Conservation (phyloP, 495 filamentous ascomycete species). For the Trichodelitschia bisporula region DNA sequence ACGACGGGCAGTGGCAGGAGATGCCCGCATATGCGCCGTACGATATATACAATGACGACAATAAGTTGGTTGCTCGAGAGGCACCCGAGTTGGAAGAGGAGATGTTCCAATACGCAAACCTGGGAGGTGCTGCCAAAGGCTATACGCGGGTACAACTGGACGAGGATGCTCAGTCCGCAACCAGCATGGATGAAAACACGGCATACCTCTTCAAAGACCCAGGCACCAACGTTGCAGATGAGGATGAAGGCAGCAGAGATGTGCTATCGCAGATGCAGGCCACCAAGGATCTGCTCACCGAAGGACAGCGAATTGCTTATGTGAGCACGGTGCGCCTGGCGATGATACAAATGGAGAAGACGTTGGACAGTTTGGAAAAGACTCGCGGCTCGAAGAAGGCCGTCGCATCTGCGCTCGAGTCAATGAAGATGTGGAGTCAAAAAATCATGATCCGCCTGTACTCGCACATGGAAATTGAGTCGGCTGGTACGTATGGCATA, state of each 20-base stretch:
- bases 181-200: slow-evolving; percentile 94
- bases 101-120: slow-evolving; percentile 40
- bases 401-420: slow-evolving; percentile 40
- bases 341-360: slow-evolving; percentile 49
- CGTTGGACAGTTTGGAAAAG: slow-evolving; percentile 29
- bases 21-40: slow-evolving; percentile 87
- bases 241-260: slow-evolving; percentile 46
- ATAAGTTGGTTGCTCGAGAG: slow-evolving; percentile 60
- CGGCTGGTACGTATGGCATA: slow-evolving; percentile 18
- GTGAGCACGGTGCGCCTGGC: slow-evolving; percentile 67
- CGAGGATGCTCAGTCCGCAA: slow-evolving; percentile 80
- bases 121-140: slow-evolving; percentile 77
- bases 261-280: slow-evolving; percentile 76
- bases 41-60: slow-evolving; percentile 88
- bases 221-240: slow-evolving; percentile 42
- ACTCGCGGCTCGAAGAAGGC: slow-evolving; percentile 38
- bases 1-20: slow-evolving; percentile 61
- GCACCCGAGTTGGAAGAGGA: slow-evolving; percentile 46
- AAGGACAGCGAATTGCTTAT: slow-evolving; percentile 90
- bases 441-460: slow-evolving; percentile 92
- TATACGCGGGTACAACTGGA: slow-evolving; percentile 86
- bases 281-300: slow-evolving; percentile 85
- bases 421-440: slow-evolving; percentile 85
- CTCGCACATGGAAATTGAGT: slow-evolving; percentile 82
- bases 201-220: slow-evolving; percentile 71